These are phyloP conservation scores for Lophiostoma macrostomum DNA, from an alignment of 495 filamentous ascomycete species.

Conservation along the genomic window DNA sequence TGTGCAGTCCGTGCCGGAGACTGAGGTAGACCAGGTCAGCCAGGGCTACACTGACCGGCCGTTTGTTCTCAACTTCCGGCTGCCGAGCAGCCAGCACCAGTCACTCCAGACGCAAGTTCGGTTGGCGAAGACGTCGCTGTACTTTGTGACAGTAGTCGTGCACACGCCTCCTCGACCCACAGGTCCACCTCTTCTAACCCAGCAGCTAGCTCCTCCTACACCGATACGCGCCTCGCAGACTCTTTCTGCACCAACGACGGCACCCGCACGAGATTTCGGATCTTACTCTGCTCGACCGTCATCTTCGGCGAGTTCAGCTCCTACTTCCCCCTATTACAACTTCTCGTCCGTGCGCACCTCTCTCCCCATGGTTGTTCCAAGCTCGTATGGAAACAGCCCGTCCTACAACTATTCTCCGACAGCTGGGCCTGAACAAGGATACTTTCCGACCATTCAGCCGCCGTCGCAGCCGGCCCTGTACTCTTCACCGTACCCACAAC, in stretches of 20 bases:
- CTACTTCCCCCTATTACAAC: constrained; percentile 31
- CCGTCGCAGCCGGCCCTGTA: constrained; percentile 23
- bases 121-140: constrained; percentile 36
- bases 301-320: constrained; percentile 30
- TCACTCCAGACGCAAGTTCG: constrained; percentile 26
- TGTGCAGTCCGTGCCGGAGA: constrained; percentile 30
- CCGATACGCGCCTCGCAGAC: constrained; percentile 22
- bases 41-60: constrained; percentile 28
- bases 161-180: constrained; percentile 12
- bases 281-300: constrained; percentile 20
- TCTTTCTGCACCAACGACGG: constrained; percentile 22
- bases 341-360: constrained; percentile 27
- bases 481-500: constrained; percentile 29
- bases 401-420: constrained; percentile 30
- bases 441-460: constrained; percentile 27
- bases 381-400: constrained; percentile 20
- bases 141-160: constrained; percentile 36
- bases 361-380: constrained; percentile 19
- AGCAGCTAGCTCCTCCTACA: constrained; percentile 31
- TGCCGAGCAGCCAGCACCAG: constrained; percentile 21
- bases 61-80: constrained; percentile 29
- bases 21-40: constrained; percentile 31
- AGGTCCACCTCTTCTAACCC: constrained; percentile 25
- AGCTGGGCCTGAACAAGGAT: constrained; percentile 24
- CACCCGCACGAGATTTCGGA: constrained; percentile 19